phyloP scores from a whole-genome alignment of 2,329 filamentous ascomycete species.

The Coniella vitis region DNA sequence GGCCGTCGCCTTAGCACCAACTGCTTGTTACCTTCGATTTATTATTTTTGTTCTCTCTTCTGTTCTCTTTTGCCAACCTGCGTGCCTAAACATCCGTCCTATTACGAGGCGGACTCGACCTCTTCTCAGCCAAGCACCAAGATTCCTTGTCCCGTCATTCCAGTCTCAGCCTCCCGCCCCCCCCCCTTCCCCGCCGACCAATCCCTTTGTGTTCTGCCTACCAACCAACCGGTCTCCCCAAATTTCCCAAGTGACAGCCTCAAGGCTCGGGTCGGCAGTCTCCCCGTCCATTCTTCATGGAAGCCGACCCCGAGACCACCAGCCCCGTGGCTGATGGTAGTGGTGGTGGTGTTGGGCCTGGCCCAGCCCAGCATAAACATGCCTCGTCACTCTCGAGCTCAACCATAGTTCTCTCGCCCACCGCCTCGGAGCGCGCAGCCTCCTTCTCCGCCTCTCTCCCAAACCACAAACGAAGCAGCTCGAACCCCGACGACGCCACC shows the following conservation, averaged over 20 bases:
- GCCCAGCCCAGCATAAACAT: slow-evolving; percentile 9
- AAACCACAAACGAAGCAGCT: slow-evolving; percentile 14
- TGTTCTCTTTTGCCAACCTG: not conserved
- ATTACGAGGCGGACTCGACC: not conserved
- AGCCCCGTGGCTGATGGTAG: slow-evolving; percentile 1
- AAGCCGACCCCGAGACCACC: slow-evolving; percentile 12
- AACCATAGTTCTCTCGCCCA: slow-evolving; percentile 1
- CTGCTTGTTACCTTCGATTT: not conserved
- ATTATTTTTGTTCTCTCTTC: not conserved
- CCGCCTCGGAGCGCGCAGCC: not conserved
- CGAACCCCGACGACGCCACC: slow-evolving; percentile 16
- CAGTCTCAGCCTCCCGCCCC: slow-evolving; percentile 8
- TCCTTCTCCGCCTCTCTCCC: no score
- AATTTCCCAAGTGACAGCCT: not conserved
- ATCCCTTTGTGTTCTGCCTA: not conserved
- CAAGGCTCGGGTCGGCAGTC: slow-evolving; percentile 6
- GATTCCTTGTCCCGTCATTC: slow-evolving; percentile 7
- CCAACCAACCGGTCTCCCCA: no score
- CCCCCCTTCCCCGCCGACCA: not conserved
- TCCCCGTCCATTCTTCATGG: slow-evolving; percentile 12
- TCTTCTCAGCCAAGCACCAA: not conserved
- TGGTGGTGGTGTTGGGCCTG: not conserved
- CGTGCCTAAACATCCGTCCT: not conserved
- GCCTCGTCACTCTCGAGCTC: slow-evolving; percentile 11
- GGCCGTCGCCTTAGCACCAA: no score